A percentile compares a stretch with the other conserved stretches of the same genome.
Evolutionary conservation across 169 alveolate species (phyloP).

Genomic region (Plasmodium knowlesi): DNA sequence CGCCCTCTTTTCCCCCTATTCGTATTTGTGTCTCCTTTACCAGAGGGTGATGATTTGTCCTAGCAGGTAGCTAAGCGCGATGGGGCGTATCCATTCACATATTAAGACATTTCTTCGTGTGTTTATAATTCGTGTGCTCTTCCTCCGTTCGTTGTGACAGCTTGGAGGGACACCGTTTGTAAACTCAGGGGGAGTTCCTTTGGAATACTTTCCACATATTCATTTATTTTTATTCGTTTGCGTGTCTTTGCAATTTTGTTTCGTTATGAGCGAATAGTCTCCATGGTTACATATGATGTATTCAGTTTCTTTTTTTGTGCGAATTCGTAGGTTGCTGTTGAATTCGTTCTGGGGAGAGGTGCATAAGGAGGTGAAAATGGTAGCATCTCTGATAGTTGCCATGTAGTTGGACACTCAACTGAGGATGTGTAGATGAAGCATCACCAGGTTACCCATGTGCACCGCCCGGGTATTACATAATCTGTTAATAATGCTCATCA

Average conservation of each 20-base stretch:
- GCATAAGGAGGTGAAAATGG: neutral
- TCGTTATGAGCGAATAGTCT: conserved; percentile 58
- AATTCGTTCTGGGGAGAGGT: conserved; percentile 46
- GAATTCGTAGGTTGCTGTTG: conserved; percentile 45
- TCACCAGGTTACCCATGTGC: neutral
- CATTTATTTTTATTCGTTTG: conserved; percentile 17
- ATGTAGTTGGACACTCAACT: neutral
- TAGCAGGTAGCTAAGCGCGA: neutral
- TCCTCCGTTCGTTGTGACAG: neutral
- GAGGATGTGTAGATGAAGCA: neutral
- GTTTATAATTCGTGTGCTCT: too few relatives aligned
- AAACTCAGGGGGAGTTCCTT: neutral
- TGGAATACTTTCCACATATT: neutral
- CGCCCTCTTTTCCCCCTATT: neutral
- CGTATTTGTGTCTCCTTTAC: neutral
- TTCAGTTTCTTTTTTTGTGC: conserved; percentile 69
- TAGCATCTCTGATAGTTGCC: neutral
- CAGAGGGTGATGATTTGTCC: neutral
- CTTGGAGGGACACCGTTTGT: neutral
- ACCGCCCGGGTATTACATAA: neutral
- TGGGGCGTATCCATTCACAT: neutral
- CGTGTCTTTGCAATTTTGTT: conserved; percentile 55
- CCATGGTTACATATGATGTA: conserved; percentile 64
- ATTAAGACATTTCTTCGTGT: neutral
- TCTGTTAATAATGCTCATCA: neutral